Evolutionary conservation across 1,284 basidiomycete genomes (phyloP), one percentile per base, ranked within the genome.

Genomic region (Sporisorium graminicola): DNA sequence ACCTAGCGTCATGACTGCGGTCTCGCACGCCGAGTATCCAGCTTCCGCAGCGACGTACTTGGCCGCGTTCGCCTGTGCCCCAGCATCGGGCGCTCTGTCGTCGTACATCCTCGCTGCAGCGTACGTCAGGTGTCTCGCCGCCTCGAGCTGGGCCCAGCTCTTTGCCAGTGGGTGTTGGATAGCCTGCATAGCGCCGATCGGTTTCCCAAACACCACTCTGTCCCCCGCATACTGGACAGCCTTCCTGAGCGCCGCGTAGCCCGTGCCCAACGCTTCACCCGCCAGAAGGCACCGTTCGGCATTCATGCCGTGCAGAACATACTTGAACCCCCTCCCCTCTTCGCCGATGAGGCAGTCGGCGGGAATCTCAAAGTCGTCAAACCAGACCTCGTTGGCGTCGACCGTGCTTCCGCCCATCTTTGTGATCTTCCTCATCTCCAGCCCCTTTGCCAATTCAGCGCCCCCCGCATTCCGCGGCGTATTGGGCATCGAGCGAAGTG

Each of bases 201-300:
- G 65, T 27, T 77, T 78, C 4, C 81, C 82, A 40, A 86, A 86
- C 20, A 86, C 84, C 10, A 80, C 65, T 9, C 84, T 69, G 9
- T 80, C 77, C 3, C 58, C 67, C 1, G 84, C 84, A 40, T 86
- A 86, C 20, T 65, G 35, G 6, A 80, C 73, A 5, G 78, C 79
- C 8, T 61, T 33, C 6, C 66, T 63, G 9, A 81, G 52, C 24
- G 76, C 79, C 2, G 76, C 79, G 40, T 81, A 81, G 0, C 79
- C 79, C 8, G 73, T 81, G 1, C 87, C 87, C 16, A 87, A 69
- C 18, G 87, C 86, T 77, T 87, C 87, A 27, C 86, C 87, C 0
- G 86, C 86, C n/a, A 87, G 73, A 13, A 87, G 66, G 54, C 85
- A 86, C 3, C 87, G 77, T 62, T 87, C 87, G n/a, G 87, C 86